Evolutionary conservation across 2,329 filamentous ascomycete genomes (phyloP), one percentile per base, ranked within the genome.

Genomic region (Nothophaeocryptopus gaeumannii): DNA sequence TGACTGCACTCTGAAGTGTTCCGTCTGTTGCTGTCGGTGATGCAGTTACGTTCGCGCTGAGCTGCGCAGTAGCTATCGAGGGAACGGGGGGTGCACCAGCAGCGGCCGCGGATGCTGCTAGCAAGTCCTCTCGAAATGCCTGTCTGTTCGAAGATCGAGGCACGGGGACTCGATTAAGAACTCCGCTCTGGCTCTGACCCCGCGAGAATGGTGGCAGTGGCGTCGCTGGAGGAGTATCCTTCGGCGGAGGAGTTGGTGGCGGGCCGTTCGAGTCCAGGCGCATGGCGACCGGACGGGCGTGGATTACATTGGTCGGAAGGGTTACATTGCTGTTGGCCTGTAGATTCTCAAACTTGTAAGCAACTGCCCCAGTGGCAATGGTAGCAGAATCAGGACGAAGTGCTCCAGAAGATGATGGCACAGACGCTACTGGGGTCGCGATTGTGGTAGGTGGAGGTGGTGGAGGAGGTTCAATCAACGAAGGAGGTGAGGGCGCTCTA

Each of bases 201-300:
- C 11, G 32, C 41, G 26, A 39, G 20, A 32, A 29, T 42, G 26
- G 38, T 20, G 33, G 39, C 33, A 35, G 33, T 33, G 39, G 39
- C 42, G 33, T 15, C 38, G 46, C 43, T 47, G 38, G 32, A 29
- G 45, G 45, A 47, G 46, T 42, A 31, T 48, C 46, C 39, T 48
- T 48, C 15, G 20, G 46, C 16, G 46, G 46, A 32, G 50, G 50
- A 26, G 50, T 44, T 11, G 45, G 50, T 16, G 50, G 50, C 4
- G 41, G 37, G 13, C 42, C 50, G 26, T 16, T 46, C 12, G 41
- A 46, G 42, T 40, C 38, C 40, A 31, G 29, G 39, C 50, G 45
- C 13, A 30, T 43, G 40, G 36, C 36, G n/a, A 37, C 38, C 39
- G 37, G 50, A n/a, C 50, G 50, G 29, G 45, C 38, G 35, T 36